Base-by-base conservation (phyloP, 129 eudicot species). In the Artemisia argyi region DNA sequence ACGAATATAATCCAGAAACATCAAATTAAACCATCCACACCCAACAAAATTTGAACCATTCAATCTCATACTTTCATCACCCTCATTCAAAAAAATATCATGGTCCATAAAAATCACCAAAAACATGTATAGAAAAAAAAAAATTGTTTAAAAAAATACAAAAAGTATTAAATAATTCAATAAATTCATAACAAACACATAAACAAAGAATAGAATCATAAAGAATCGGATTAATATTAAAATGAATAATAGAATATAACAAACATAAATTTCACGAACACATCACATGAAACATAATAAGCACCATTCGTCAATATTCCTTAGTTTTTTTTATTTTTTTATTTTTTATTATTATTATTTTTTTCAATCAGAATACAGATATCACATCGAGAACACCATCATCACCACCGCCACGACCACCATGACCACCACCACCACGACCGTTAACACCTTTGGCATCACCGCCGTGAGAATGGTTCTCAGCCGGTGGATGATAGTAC, bases 401-500 rank as follows among this genome's bases (percentile, higher is more conserved):
- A 3, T 9, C 67, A 20, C 42, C 82, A 52, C 35, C 71, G 39
- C 63, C 69, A 64, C 30, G 56, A 17, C 11, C n/a, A n/a, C n/a
- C n/a, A n/a, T n/a, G n/a, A 52, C 35, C 71, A 48, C 63, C 69
- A 64, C 30, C 51, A 17, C 11, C 64, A 9, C 75, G 73, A 46
- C 32, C 80, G 16, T 32, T 52, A n/a, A n/a, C n/a, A 17, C 54
- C 46, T 65, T 70, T 60, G 32, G 72, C 73, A 54, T 69, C 32
- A 39, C 79, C 69, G 65, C 70, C 72, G 46, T 67, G 79, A 30
- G 73, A 48, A 35, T 62, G 78, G 61, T 54, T 57, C 67, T 84
- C 80, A 4, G 91, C 83, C 12, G 98, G 98, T 14, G 98, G 98
- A 73, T 92, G 96, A 61, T 92, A 92, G 20, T 92, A 92, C 92